Base-by-base conservation (phyloP, 1,139 yeast species). In the Debaryomyces fabryi region DNA sequence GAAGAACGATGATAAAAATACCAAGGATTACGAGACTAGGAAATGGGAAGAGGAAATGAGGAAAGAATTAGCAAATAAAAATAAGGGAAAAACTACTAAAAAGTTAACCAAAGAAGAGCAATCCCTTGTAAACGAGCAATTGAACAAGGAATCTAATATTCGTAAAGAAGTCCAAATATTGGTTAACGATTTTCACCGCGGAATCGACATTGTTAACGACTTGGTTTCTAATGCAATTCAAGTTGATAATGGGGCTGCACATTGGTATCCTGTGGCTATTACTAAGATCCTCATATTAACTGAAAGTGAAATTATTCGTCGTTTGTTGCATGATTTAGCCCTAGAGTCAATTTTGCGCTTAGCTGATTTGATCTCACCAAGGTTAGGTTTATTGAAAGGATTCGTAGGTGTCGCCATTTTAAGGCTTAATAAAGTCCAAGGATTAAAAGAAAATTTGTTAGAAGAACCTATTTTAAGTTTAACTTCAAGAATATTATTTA, bases 1-100 rank as follows among this genome's bases (percentile, higher is more conserved):
- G 43, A 71, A 76, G 58, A 63, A 59, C 1, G 67, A 65, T 25
- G 74, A 72, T 51, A 88, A 87, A 59, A 88, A 88, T 61, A 69
- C 87, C 3, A 89, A 83, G 60, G 97, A 91, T 59, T 89, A 88
- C 61, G 96, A 88, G 58, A 88, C 91, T 13, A 75, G 81, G 53
- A 85, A 88, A 60, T 93, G 99, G 98, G 99, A 93, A 64, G 92
- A 86, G 58, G 80, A 81, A 45, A 79, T 93, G 42, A 82, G 92
- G 58, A 83, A 83, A 55, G 93, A 89, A 61, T 74, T 90, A 49
- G 85, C 86, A 1, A 73, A 76, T 49, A 85, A 85, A 64, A 73
- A 72, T 38, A 67, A 68, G 44, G 56, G 51, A 5, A 65, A 63
- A 4, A 55, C 58, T 2, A 57, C 60, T 4, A 82, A 78, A 66